phyloP scores from a whole-genome alignment of 83 land plant genomes.

The Isoetes engelmannii region DNA sequence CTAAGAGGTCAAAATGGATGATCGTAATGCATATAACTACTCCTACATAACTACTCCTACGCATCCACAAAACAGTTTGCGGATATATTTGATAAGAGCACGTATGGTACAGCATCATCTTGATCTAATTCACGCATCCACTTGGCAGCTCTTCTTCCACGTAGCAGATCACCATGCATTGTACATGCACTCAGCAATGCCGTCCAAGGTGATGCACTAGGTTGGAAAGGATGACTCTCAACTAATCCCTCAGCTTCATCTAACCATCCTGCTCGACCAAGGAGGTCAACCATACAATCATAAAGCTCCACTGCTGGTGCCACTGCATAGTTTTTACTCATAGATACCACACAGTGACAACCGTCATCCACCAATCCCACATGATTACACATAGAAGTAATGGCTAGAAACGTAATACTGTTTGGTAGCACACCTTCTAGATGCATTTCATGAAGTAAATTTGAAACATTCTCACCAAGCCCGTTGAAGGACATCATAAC shows the following conservation, averaged over 20 bases:
- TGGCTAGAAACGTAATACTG: conserved; percentile 1
- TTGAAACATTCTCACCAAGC: no score
- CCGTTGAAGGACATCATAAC: no score
- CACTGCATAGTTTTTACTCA: no score
- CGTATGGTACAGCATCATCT: background rate
- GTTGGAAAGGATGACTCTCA: background rate
- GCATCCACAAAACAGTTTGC: no score
- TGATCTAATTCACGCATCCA: conserved; percentile 1
- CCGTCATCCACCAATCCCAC: conserved; percentile 12
- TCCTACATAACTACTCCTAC: no score
- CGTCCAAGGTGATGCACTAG: conserved; percentile 2
- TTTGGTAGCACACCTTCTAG: no score
- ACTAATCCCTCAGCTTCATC: conserved; percentile 4
- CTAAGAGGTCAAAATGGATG: no score
- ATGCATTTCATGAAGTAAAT: no score
- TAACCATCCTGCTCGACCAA: background rate
- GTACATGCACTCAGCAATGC: conserved; percentile 7
- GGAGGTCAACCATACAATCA: background rate
- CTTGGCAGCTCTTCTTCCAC: conserved; percentile 1
- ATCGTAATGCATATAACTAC: no score
- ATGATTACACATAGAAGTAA: conserved; percentile 12
- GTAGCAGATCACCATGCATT: background rate
- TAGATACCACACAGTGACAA: no score
- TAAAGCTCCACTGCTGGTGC: background rate
- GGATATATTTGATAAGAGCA: background rate